These are phyloP conservation scores for Paecilomyces dactylethromorphus DNA, from an alignment of 2,329 filamentous ascomycete genomes.

Conservation along the genomic window DNA sequence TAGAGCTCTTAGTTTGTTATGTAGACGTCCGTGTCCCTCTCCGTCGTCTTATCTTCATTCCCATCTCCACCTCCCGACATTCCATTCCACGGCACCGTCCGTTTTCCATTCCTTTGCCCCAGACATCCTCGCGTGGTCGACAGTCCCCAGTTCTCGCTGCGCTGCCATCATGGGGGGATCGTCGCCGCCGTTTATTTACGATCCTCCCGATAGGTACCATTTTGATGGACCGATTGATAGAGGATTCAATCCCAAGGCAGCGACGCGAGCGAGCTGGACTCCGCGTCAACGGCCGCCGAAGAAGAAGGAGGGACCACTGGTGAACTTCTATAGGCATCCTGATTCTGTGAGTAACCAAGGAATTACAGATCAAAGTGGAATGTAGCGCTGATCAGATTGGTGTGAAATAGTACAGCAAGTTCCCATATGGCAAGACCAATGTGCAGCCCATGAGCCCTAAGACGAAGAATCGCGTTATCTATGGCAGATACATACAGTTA, in stretches of 20 bases:
- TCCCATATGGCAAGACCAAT: slow-evolving; percentile 55
- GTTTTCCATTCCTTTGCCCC: slow-evolving; percentile 7
- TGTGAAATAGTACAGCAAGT: slow-evolving; percentile 40
- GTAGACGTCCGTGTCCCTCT: not conserved
- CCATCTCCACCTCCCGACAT: not conserved
- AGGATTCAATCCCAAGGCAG: slow-evolving; percentile 79
- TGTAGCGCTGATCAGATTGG: slow-evolving; percentile 4
- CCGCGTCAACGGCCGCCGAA: slow-evolving; percentile 55
- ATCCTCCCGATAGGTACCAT: slow-evolving; percentile 49
- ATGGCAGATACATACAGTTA: slow-evolving; percentile 62
- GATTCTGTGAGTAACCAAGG: slow-evolving; percentile 50
- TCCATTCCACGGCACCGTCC: not conserved
- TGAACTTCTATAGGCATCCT: slow-evolving; percentile 80
- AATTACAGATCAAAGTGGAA: not conserved
- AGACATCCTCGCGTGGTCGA: slow-evolving; percentile 26
- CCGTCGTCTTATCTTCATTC: slow-evolving; percentile 17
- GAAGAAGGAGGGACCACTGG: slow-evolving; percentile 67
- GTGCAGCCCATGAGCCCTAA: slow-evolving; percentile 61
- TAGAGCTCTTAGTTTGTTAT: not conserved
- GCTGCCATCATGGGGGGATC: slow-evolving; percentile 43
- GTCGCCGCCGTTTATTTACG: slow-evolving; percentile 69
- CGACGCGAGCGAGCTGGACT: slow-evolving; percentile 71
- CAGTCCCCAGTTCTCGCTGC: slow-evolving; percentile 20
- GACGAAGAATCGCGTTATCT: slow-evolving; percentile 66
- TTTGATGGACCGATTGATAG: slow-evolving; percentile 47